Evolutionary conservation across 768 basidiomycete genomes (phyloP).

Genomic region (Coprinopsis marcescibilis): DNA sequence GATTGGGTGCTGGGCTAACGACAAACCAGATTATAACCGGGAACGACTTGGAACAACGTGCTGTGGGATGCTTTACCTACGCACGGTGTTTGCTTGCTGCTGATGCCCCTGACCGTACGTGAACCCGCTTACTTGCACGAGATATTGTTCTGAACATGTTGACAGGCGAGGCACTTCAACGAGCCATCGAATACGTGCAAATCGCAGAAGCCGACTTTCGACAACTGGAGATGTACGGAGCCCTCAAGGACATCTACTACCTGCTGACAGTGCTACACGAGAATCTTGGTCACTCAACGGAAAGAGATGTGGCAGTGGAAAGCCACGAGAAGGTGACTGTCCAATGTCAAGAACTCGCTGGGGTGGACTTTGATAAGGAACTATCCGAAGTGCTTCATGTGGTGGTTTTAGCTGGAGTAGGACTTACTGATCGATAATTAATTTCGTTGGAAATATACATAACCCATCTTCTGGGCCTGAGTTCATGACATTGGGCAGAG

Average conservation of each 20-base stretch:
- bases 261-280: slow-evolving; percentile 65
- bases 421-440: slow-evolving; percentile 33
- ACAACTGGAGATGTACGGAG: slow-evolving; percentile 50
- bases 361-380: slow-evolving; percentile 43
- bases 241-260: slow-evolving; percentile 67
- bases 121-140: background rate
- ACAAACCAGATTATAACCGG: background rate
- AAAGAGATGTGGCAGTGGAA: slow-evolving; percentile 50
- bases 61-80: slow-evolving; percentile 65
- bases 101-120: slow-evolving; percentile 21
- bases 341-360: slow-evolving; percentile 36
- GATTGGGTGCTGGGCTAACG: background rate
- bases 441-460: background rate
- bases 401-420: slow-evolving; percentile 51
- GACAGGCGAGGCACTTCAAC: slow-evolving; percentile 38
- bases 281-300: slow-evolving; percentile 50
- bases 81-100: slow-evolving; percentile 71
- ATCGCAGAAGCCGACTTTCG: slow-evolving; percentile 64
- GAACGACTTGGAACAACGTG: slow-evolving; percentile 66
- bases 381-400: slow-evolving; percentile 50
- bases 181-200: slow-evolving; percentile 56
- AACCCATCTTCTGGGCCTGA: no score
- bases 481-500: no score
- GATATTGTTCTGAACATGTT: background rate
- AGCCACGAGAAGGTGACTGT: slow-evolving; percentile 43